phyloP scores from a whole-genome alignment of 495 filamentous ascomycete genomes.

The Xylaria palmicola region DNA sequence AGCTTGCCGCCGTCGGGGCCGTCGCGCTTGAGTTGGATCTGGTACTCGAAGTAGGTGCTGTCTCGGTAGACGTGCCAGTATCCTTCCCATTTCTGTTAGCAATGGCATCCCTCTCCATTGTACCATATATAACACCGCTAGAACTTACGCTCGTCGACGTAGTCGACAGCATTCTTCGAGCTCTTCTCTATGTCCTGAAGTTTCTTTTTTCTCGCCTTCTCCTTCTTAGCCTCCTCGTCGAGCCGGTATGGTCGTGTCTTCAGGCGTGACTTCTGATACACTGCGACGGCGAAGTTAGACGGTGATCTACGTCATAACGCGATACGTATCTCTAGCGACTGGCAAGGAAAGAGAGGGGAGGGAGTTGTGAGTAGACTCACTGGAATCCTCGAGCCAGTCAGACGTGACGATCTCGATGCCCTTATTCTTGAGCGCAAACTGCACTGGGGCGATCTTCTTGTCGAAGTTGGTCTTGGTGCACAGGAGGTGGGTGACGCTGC shows the following conservation, averaged over 20 bases:
- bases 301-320: no score
- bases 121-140: conserved; percentile 23
- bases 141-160: conserved; percentile 29
- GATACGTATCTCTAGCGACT: no score
- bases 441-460: conserved; percentile 20
- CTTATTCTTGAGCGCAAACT: conserved; percentile 20
- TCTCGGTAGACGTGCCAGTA: conserved; percentile 33
- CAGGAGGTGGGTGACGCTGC: conserved; percentile 38
- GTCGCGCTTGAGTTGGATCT: conserved; percentile 29
- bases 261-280: conserved; percentile 7
- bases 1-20: conserved; percentile 22
- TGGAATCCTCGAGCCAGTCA: conserved; percentile 44
- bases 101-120: background rate
- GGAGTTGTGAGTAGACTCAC: conserved; percentile 2
- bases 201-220: conserved; percentile 11
- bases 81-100: conserved; percentile 1
- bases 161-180: conserved; percentile 42
- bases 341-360: no score
- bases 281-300: no score
- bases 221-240: conserved; percentile 11
- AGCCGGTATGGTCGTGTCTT: conserved; percentile 26
- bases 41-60: conserved; percentile 34
- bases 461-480: conserved; percentile 34
- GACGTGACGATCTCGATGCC: conserved; percentile 30
- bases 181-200: conserved; percentile 50